These are phyloP conservation scores for Sporothrix sp. DNA, from an alignment of 2,329 filamentous ascomycete species.

Conservation along the genomic window DNA sequence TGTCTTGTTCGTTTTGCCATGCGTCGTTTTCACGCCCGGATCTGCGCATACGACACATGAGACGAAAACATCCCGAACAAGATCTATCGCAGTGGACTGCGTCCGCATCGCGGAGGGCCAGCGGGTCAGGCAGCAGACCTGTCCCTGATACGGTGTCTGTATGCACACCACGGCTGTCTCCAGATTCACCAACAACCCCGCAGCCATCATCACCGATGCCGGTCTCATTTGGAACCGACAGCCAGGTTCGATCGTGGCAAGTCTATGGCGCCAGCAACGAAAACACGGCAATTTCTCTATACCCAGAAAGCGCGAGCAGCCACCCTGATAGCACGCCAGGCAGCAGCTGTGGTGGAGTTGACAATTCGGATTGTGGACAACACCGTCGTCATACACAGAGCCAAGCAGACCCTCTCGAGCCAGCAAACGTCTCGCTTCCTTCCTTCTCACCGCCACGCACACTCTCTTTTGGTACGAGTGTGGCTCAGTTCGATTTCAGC, in stretches of 20 bases:
- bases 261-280: not conserved
- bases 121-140: not conserved
- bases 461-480: not conserved
- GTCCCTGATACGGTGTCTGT: not conserved
- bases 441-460: not conserved
- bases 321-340: not conserved
- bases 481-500: constrained; percentile 5
- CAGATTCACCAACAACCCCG: not conserved
- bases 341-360: not conserved
- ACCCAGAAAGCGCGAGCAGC: not conserved
- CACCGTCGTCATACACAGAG: no score
- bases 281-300: not conserved
- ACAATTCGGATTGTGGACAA: no score
- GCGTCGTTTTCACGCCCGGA: constrained; percentile 33
- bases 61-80: constrained; percentile 29
- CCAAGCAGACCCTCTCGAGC: not conserved
- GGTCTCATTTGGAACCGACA: not conserved
- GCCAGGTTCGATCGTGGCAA: not conserved
- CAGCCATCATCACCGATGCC: not conserved
- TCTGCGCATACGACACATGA: constrained; percentile 32
- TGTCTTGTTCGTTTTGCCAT: constrained; percentile 29
- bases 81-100: not conserved
- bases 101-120: not conserved
- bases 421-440: not conserved
- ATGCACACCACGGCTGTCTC: no score